Evolutionary conservation across 352 stramenopile species (phyloP).

Genomic region (Globisporangium echinulatum): DNA sequence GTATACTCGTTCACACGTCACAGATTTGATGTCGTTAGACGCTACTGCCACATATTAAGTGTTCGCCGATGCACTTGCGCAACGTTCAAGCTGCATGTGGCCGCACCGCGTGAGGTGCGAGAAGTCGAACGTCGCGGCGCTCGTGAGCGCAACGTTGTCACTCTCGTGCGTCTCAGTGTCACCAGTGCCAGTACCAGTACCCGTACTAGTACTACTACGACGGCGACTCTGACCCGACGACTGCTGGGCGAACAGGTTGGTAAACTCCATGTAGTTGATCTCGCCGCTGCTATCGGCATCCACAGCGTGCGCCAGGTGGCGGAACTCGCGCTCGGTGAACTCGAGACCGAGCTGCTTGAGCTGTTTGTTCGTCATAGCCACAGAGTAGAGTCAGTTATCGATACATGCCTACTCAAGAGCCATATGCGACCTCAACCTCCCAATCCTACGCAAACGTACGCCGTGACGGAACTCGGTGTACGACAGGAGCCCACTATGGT

Average conservation of each 20-base stretch:
- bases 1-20: neutral
- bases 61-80: too few species aligned
- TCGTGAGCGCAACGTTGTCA: conserved; percentile 8
- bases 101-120: conserved; percentile 31
- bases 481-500: conserved; percentile 46
- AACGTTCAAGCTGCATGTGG: too few species aligned
- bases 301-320: conserved; percentile 26
- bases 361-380: conserved; percentile 14
- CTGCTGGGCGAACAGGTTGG: conserved; percentile 21
- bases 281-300: conserved; percentile 43
- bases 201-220: neutral
- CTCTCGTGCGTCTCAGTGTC: neutral
- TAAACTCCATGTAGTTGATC: conserved; percentile 61
- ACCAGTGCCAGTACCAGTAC: neutral
- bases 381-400: too few species aligned
- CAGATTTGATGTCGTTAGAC: neutral
- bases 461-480: conserved; percentile 42
- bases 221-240: neutral
- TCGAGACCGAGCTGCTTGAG: conserved; percentile 42
- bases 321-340: conserved; percentile 43
- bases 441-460: conserved; percentile 10
- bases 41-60: too few species aligned
- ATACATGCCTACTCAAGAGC: too few species aligned
- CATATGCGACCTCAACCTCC: too few species aligned
- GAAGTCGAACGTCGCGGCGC: conserved; percentile 33